Evolutionary conservation across 2,329 filamentous ascomycete genomes (phyloP).

Genomic region (Cadophora gregata): DNA sequence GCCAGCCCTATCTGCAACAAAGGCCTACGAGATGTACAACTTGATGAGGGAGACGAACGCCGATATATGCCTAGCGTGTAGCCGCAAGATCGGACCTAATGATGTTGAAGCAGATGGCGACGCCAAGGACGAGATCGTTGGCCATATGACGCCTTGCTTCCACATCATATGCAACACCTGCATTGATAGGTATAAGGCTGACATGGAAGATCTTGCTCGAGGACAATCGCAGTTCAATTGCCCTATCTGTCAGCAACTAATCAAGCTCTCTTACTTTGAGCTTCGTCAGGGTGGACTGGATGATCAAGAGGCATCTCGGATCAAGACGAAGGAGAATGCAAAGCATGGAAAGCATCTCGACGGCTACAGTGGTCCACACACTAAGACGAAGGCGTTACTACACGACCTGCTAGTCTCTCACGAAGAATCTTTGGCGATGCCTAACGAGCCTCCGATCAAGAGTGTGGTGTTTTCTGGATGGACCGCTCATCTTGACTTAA

Average conservation of each 20-base stretch:
- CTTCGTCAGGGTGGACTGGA: conserved; percentile 58
- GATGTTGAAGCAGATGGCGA: conserved; percentile 62
- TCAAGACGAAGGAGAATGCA: conserved; percentile 39
- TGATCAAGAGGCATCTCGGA: conserved; percentile 39
- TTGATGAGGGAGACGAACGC: conserved; percentile 83
- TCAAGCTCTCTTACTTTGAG: conserved; percentile 69
- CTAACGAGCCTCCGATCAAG: conserved; percentile 74
- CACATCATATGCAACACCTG: conserved; percentile 84
- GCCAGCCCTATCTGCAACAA: conserved; percentile 66
- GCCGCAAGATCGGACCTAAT: conserved; percentile 63
- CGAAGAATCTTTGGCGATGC: conserved; percentile 63
- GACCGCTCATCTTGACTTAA: conserved; percentile 93
- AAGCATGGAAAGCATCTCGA: conserved; percentile 66
- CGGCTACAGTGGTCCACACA: conserved; percentile 84
- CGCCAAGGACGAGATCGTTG: conserved; percentile 67
- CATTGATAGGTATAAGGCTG: conserved; percentile 63
- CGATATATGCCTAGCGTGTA: conserved; percentile 76
- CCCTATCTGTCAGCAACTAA: conserved; percentile 68
- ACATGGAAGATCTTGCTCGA: conserved; percentile 51
- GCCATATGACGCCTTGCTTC: conserved; percentile 84
- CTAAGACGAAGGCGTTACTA: conserved; percentile 85
- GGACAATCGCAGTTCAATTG: conserved; percentile 60
- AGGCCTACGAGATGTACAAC: conserved; percentile 85
- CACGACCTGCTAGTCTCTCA: conserved; percentile 72
- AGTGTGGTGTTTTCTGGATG: conserved; percentile 96